phyloP scores from a whole-genome alignment of 1,284 basidiomycete species.

The Vanrija pseudolonga region DNA sequence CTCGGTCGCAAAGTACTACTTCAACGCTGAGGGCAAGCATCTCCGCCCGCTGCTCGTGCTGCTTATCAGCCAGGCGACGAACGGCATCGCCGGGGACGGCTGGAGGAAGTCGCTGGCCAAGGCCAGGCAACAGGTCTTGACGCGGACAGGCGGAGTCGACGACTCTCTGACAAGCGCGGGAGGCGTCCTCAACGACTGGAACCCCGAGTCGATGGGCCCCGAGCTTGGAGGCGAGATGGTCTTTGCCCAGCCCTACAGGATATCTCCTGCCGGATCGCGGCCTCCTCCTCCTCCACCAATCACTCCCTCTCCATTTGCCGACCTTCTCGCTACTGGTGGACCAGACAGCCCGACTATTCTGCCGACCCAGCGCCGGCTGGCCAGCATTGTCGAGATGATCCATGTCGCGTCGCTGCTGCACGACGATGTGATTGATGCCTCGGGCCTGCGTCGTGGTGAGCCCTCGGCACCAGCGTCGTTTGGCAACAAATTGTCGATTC shows the following conservation, averaged over 20 bases:
- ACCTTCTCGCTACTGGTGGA: constrained; percentile 5
- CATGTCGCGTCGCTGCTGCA: constrained; percentile 94
- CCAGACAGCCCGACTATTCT: constrained; percentile 51
- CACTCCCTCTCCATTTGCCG: constrained; percentile 14
- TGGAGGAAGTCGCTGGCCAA: constrained; percentile 21
- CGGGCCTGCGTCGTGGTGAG: constrained; percentile 72
- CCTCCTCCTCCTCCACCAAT: background rate
- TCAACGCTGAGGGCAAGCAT: constrained; percentile 76
- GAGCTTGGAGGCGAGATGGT: constrained; percentile 30
- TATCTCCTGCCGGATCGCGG: constrained; percentile 11
- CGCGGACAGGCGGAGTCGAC: constrained; percentile 32
- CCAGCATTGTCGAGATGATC: constrained; percentile 98
- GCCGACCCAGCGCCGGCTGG: constrained; percentile 85
- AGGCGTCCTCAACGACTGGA: constrained; percentile 50
- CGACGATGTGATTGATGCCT: constrained; percentile 90
- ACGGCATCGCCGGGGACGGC: constrained; percentile 59
- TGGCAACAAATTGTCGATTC: constrained; percentile 92
- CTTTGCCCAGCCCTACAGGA: constrained; percentile 43
- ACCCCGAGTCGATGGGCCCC: constrained; percentile 44
- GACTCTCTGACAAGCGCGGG: constrained; percentile 42
- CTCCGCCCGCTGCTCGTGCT: constrained; percentile 86
- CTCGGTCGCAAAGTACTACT: constrained; percentile 89
- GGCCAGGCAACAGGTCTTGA: background rate
- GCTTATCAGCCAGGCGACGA: constrained; percentile 86
- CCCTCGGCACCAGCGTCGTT: constrained; percentile 83